These are phyloP conservation scores for Malus hybrid DNA, from an alignment of 331 rosid genomes.

Conservation along the genomic window DNA sequence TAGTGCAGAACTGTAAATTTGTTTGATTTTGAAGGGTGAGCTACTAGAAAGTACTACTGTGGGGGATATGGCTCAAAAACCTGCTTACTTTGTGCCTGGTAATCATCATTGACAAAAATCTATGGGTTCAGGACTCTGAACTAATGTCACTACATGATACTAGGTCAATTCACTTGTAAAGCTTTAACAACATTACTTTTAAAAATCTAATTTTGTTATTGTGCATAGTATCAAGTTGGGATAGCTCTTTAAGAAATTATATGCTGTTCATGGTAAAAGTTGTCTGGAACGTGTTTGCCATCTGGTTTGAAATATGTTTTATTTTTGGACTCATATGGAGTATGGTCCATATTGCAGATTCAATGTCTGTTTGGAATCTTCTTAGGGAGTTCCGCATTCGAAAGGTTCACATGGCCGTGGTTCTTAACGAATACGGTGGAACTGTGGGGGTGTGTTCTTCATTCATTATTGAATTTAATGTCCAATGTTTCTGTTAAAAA, in stretches of 20 bases:
- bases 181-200: background rate
- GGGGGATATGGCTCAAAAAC: constrained; percentile 97
- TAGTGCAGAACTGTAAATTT: constrained; percentile 50
- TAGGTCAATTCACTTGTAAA: background rate
- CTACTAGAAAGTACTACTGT: constrained; percentile 73
- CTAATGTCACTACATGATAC: background rate
- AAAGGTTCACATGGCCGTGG: constrained; percentile 99
- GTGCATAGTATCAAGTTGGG: background rate
- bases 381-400: constrained; percentile 97
- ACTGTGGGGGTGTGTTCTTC: constrained; percentile 82
- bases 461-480: background rate
- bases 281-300: background rate
- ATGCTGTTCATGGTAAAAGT: background rate
- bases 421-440: constrained; percentile 97
- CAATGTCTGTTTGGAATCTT: constrained; percentile 99
- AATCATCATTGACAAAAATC: constrained; percentile 13
- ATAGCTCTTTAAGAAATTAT: background rate
- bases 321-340: background rate
- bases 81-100: constrained; percentile 99
- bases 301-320: background rate
- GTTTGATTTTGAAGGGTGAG: constrained; percentile 91
- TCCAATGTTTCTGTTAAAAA: background rate
- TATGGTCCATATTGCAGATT: constrained; percentile 56
- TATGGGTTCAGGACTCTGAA: background rate
- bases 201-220: background rate